These are phyloP conservation scores for Rosa multiflora DNA, from an alignment of 306 rosid species.

Conservation along the genomic window DNA sequence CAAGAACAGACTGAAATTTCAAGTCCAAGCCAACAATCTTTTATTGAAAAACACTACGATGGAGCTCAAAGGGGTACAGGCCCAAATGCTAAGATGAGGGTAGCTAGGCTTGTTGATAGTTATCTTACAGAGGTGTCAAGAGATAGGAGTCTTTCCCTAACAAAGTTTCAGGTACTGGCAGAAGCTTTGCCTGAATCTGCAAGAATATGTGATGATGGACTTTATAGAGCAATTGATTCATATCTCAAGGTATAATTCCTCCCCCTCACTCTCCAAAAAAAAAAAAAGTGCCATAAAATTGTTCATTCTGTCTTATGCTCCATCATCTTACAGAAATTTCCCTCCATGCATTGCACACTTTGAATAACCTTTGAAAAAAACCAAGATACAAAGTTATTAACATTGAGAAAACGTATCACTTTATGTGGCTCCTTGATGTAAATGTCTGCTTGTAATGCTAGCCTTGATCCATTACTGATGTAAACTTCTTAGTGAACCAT, in stretches of 20 bases:
- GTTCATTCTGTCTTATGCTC: not conserved
- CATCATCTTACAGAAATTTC: conserved; percentile 44
- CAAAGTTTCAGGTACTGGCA: conserved; percentile 95
- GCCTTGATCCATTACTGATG: too few species aligned
- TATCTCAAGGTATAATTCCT: conserved; percentile 70
- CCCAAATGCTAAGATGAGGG: conserved; percentile 81
- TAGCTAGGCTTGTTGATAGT: conserved; percentile 96
- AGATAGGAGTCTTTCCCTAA: conserved; percentile 86
- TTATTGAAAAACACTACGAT: conserved; percentile 52
- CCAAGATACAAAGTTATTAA: too few species aligned
- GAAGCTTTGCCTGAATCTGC: conserved; percentile 99
- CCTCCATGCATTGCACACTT: too few species aligned
- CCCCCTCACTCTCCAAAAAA: not conserved
- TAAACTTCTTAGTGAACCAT: not conserved
- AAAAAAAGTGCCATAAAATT: not conserved
- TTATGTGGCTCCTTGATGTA: too few species aligned
- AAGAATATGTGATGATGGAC: conserved; percentile 95
- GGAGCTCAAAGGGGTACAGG: conserved; percentile 34
- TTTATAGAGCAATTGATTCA: conserved; percentile 92
- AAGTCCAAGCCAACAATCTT: conserved; percentile 62
- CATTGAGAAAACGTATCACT: too few species aligned
- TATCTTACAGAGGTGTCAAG: conserved; percentile 94
- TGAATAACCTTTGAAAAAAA: too few species aligned
- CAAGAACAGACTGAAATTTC: conserved; percentile 80
- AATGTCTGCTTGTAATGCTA: too few species aligned